These are phyloP conservation scores for Hymenoscyphus salicellus DNA, from an alignment of 2,329 filamentous ascomycete species.

Conservation along the genomic window DNA sequence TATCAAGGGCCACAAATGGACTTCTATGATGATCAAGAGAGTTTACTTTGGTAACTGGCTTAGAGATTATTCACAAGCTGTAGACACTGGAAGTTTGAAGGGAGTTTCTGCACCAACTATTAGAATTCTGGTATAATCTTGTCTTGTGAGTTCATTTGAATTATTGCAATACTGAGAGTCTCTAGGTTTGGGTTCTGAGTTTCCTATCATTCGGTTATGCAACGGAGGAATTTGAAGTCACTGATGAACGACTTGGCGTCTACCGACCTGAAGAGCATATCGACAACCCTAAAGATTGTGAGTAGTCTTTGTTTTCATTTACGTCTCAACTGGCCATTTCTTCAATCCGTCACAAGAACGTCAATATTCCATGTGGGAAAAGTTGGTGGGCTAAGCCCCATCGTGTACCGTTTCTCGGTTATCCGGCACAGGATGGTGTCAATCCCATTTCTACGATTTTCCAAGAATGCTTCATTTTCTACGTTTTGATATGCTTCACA, in stretches of 20 bases:
- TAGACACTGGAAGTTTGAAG: conserved; percentile 78
- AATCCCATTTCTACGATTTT: not conserved
- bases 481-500: too few species aligned
- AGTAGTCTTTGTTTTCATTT: not conserved
- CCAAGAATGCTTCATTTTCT: not conserved
- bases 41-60: conserved; percentile 88
- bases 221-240: conserved; percentile 83
- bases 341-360: not conserved
- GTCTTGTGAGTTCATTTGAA: not conserved
- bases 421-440: not conserved
- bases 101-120: conserved; percentile 76
- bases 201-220: conserved; percentile 82
- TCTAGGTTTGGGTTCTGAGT: conserved; percentile 70
- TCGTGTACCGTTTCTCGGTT: not conserved
- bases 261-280: conserved; percentile 75
- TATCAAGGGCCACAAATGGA: conserved; percentile 81
- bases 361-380: not conserved
- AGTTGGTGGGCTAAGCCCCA: not conserved
- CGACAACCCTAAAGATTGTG: conserved; percentile 63
- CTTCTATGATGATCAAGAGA: conserved; percentile 70
- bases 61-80: conserved; percentile 77
- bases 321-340: not conserved
- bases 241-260: conserved; percentile 72
- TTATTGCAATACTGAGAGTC: conserved; percentile 13
- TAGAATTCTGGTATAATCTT: conserved; percentile 59